A percentile compares a stretch with the other conserved stretches of the same genome.
These are phyloP conservation scores for Salvia hispanica DNA, from an alignment of 257 asterid species.

Conservation along the genomic window DNA sequence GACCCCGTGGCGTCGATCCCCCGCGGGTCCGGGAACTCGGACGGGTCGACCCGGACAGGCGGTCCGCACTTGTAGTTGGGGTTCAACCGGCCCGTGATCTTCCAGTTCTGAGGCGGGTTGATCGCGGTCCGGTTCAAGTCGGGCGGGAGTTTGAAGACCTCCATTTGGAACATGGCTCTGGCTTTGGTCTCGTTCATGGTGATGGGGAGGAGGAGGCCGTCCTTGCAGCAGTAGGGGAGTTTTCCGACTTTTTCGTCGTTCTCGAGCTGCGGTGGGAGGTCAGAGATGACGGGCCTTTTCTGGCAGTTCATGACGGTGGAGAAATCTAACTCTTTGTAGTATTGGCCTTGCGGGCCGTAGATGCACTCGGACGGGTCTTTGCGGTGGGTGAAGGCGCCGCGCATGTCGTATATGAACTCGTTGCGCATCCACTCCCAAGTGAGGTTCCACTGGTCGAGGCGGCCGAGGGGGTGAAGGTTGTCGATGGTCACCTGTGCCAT, in stretches of 20 bases:
- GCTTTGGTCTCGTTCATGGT: constrained; percentile 76
- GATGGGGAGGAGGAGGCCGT: constrained; percentile 65
- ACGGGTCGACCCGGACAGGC: constrained; percentile 65
- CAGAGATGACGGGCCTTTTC: constrained; percentile 67
- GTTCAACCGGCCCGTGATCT: constrained; percentile 63
- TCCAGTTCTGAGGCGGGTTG: constrained; percentile 85
- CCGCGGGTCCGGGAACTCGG: constrained; percentile 65
- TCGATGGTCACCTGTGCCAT: constrained; percentile 83
- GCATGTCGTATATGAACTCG: constrained; percentile 83
- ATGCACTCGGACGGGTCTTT: constrained; percentile 76
- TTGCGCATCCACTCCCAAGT: constrained; percentile 97
- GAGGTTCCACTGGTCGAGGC: constrained; percentile 90
- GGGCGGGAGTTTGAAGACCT: constrained; percentile 86
- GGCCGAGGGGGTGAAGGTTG: constrained; percentile 81
- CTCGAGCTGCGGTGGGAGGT: constrained; percentile 61
- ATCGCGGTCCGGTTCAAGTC: constrained; percentile 73
- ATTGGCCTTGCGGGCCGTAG: constrained; percentile 85
- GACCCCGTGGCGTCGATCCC: constrained; percentile 54
- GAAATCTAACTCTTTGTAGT: constrained; percentile 76
- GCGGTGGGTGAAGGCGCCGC: constrained; percentile 74
- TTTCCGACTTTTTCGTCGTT: constrained; percentile 77
- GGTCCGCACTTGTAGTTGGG: constrained; percentile 77
- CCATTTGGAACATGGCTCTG: constrained; percentile 70
- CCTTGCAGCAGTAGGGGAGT: constrained; percentile 74
- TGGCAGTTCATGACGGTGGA: constrained; percentile 66